These are phyloP conservation scores for Circinella minor DNA, from an alignment of 371 early-diverging fungal species.

Conservation along the genomic window DNA sequence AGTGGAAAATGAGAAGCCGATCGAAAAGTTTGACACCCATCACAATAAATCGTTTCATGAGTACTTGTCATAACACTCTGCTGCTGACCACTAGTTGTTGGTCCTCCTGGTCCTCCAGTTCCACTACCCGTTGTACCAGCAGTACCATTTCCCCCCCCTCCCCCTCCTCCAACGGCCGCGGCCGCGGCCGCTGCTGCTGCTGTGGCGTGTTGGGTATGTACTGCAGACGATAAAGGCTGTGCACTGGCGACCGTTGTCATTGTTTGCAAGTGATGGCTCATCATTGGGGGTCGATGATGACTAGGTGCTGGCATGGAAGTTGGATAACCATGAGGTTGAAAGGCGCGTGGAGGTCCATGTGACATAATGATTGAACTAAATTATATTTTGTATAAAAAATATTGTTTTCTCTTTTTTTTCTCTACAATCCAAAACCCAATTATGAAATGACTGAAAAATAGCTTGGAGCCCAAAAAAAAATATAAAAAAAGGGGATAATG, in stretches of 20 bases:
- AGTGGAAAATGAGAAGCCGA: conserved; percentile 6
- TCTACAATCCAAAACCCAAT: neutral
- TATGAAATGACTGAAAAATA: too few species aligned
- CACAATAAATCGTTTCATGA: conserved; percentile 9
- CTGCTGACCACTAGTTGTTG: neutral
- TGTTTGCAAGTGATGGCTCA: conserved; percentile 6
- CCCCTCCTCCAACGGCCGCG: conserved; percentile 6
- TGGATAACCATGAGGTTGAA: conserved; percentile 8
- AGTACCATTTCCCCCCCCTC: too few species aligned
- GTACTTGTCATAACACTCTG: conserved; percentile 1
- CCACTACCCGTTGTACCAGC: neutral
- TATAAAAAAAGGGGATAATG: too few species aligned
- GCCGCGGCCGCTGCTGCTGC: conserved; percentile 12
- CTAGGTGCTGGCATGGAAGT: conserved; percentile 3
- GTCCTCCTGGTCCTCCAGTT: conserved; percentile 10
- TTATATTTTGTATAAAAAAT: neutral
- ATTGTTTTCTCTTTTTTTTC: neutral
- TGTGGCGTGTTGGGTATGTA: conserved; percentile 7
- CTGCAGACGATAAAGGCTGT: conserved; percentile 7
- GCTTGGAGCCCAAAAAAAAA: too few species aligned
- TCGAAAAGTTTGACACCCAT: conserved; percentile 11
- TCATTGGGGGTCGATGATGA: conserved; percentile 13
- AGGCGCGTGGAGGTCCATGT: conserved; percentile 18
- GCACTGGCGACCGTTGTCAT: conserved; percentile 13
- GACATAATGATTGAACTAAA: neutral